Evolutionary conservation across 2,329 filamentous ascomycete genomes (phyloP).

Genomic region (Xylaria sp.): DNA sequence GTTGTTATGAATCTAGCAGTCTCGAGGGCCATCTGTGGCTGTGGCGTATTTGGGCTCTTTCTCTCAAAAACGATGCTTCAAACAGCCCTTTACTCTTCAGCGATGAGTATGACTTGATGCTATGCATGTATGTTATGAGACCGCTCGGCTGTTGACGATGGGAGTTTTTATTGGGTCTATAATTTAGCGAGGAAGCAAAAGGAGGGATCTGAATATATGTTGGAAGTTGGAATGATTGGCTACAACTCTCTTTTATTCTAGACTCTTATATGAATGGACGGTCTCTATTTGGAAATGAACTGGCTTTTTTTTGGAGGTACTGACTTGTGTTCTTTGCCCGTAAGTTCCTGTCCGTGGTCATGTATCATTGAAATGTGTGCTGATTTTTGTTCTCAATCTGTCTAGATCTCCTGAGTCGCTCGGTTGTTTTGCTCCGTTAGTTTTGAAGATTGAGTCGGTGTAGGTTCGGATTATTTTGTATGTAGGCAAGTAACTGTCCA

Average conservation of each 20-base stretch:
- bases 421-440: too few species aligned
- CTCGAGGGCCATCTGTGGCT: not conserved
- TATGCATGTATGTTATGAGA: constrained; percentile 8
- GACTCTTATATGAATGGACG: constrained; percentile 16
- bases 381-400: too few species aligned
- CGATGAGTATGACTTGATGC: constrained; percentile 10
- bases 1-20: not conserved
- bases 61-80: not conserved
- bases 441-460: too few species aligned
- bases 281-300: not conserved
- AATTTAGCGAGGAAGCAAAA: not conserved
- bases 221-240: constrained; percentile 8
- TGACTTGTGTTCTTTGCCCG: not conserved
- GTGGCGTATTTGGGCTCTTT: not conserved
- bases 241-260: constrained; percentile 18
- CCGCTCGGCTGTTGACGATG: not conserved
- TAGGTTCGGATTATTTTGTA: too few species aligned
- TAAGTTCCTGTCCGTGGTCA: not conserved
- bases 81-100: not conserved
- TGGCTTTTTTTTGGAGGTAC: not conserved
- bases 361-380: not conserved
- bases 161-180: not conserved
- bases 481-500: too few species aligned
- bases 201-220: not conserved
- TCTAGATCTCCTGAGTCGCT: too few species aligned